These are phyloP conservation scores for Penicillium fimorum DNA, from an alignment of 495 filamentous ascomycete genomes.

Conservation along the genomic window DNA sequence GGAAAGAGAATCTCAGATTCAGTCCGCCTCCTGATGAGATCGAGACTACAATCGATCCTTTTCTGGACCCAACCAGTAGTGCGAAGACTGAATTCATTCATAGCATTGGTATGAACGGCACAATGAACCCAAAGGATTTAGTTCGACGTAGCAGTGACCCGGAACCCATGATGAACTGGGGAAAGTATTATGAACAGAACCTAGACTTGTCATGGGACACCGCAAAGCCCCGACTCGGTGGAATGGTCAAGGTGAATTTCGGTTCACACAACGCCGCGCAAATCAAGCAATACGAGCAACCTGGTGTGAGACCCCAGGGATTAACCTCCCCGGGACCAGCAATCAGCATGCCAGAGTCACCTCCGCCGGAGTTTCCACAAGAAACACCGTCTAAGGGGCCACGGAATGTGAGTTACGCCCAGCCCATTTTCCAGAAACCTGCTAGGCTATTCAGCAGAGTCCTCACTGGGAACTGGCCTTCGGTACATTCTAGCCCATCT, in stretches of 20 bases:
- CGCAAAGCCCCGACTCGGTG: neutral
- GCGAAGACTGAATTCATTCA: neutral
- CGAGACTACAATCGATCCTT: neutral
- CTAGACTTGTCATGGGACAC: neutral
- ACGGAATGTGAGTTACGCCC: neutral
- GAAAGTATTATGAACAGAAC: conserved; percentile 1
- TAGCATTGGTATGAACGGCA: conserved; percentile 2
- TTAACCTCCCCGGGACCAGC: neutral
- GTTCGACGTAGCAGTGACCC: neutral
- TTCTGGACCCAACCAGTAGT: neutral
- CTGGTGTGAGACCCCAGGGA: neutral
- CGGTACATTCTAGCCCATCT: neutral
- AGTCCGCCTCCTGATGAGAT: neutral
- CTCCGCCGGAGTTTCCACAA: neutral
- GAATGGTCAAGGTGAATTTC: conserved; percentile 20
- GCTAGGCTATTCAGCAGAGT: neutral
- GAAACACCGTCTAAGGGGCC: neutral
- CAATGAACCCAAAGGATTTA: neutral
- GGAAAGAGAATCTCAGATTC: conserved; percentile 12
- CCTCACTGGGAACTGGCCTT: neutral
- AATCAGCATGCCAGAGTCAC: neutral
- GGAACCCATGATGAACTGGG: conserved; percentile 2
- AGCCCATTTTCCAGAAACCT: neutral
- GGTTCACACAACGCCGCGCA: conserved; percentile 14
- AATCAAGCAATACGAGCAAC: conserved; percentile 3